Evolutionary conservation across 2,329 filamentous ascomycete species (phyloP).

Genomic region (Penicillium sp.): DNA sequence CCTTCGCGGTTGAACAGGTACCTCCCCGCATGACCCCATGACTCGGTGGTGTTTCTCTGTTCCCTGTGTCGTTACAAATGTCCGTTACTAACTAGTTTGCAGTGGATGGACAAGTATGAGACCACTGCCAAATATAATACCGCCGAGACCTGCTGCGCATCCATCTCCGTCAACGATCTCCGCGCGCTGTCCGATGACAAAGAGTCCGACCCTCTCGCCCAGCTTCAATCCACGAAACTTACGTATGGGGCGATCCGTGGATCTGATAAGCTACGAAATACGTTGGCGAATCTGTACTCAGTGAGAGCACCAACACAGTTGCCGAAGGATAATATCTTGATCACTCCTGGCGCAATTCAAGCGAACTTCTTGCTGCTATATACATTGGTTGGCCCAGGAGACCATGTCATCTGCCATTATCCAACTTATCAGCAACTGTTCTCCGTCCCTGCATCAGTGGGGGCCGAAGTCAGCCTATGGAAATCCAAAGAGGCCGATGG

Average conservation of each 20-base stretch:
- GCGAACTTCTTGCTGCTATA: conserved; percentile 79
- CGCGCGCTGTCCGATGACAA: conserved; percentile 56
- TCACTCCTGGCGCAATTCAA: conserved; percentile 77
- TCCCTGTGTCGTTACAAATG: not conserved
- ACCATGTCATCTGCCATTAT: conserved; percentile 84
- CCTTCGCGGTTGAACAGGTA: conserved; percentile 65
- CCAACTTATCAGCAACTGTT: conserved; percentile 87
- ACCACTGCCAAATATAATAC: conserved; percentile 56
- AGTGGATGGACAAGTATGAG: conserved; percentile 61
- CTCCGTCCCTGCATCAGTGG: conserved; percentile 68
- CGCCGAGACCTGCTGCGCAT: conserved; percentile 58
- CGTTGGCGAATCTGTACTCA: conserved; percentile 66
- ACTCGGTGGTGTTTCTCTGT: not conserved
- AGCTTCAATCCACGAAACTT: conserved; percentile 55
- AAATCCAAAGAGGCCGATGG: conserved; percentile 62
- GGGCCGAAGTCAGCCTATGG: conserved; percentile 77
- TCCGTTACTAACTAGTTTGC: conserved; percentile 3
- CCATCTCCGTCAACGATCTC: conserved; percentile 56
- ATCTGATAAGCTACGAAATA: conserved; percentile 61
- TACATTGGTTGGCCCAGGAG: conserved; percentile 68
- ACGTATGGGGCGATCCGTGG: conserved; percentile 74
- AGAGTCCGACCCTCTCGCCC: conserved; percentile 45
- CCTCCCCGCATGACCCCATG: conserved; percentile 36
- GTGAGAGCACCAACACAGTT: conserved; percentile 51
- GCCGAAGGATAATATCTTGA: conserved; percentile 64